Conservation (phyloP, 305 asterid species). For the Fraxinus greggii region DNA sequence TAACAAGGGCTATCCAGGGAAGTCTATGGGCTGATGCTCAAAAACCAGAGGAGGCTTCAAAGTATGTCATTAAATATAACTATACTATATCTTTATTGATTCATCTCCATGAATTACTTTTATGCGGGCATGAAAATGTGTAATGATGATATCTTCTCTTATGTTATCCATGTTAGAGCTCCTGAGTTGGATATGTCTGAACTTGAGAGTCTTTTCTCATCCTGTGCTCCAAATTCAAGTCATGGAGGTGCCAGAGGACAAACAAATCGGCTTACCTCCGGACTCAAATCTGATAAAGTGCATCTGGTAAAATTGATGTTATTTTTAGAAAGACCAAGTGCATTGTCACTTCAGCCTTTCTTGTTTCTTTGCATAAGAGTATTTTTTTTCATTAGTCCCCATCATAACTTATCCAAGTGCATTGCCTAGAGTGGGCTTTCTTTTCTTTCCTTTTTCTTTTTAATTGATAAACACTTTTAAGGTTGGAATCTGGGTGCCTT, state of each 20-base stretch:
- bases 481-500: not conserved
- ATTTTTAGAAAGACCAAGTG: not conserved
- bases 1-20: constrained; percentile 74
- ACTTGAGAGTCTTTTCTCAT: constrained; percentile 82
- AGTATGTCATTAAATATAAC: constrained; percentile 40
- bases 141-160: constrained; percentile 22
- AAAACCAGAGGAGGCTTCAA: constrained; percentile 70
- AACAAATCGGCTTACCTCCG: constrained; percentile 42
- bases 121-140: constrained; percentile 14
- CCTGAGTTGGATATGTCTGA: constrained; percentile 78
- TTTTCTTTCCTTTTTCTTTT: not conserved
- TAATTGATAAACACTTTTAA: not conserved
- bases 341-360: not conserved
- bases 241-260: constrained; percentile 38
- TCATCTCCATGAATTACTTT: constrained; percentile 2
- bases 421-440: not conserved
- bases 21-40: constrained; percentile 90
- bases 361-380: constrained; percentile 1
- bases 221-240: constrained; percentile 44
- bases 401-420: not conserved
- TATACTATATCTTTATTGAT: constrained; percentile 11
- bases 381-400: not conserved
- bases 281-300: constrained; percentile 63
- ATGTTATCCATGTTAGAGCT: constrained; percentile 49
- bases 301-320: constrained; percentile 54